Evolutionary conservation across 129 eudicot species (phyloP).

Genomic region (Pittosporum tobira): DNA sequence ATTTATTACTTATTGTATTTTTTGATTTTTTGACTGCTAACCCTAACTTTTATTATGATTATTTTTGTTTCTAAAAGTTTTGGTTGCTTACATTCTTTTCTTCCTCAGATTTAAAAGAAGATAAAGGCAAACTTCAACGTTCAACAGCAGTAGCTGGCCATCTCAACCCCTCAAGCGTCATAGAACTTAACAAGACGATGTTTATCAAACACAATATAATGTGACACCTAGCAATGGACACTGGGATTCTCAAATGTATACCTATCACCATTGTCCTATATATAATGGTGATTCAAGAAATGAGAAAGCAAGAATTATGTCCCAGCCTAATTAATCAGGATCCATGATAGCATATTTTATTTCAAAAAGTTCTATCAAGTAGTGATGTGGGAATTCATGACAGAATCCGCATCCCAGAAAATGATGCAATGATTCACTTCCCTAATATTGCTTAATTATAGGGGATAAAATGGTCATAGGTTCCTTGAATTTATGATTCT

Average conservation of each 20-base stretch:
- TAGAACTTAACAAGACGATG: background rate
- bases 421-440: conserved; percentile 42
- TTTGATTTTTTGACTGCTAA: too few species aligned
- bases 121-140: background rate
- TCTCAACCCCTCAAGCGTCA: background rate
- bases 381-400: conserved; percentile 77
- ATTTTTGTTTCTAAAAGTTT: too few species aligned
- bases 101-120: too few species aligned
- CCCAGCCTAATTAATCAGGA: too few species aligned
- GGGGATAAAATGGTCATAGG: too few species aligned
- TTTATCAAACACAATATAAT: conserved; percentile 29
- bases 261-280: conserved; percentile 54
- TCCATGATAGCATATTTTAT: too few species aligned
- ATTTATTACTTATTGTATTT: too few species aligned
- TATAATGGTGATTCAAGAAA: too few species aligned
- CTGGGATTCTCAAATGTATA: conserved; percentile 80
- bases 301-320: too few species aligned
- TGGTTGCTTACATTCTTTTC: too few species aligned
- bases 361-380: conserved; percentile 68
- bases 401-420: conserved; percentile 64
- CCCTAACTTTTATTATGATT: too few species aligned
- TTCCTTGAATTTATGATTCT: too few species aligned
- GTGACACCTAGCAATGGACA: conserved; percentile 59
- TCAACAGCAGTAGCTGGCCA: background rate
- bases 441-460: conserved; percentile 19